A percentile compares a stretch with the other conserved stretches of the same genome.
Evolutionary conservation across 2,329 filamentous ascomycete genomes (phyloP).

Genomic region (Fusarium denticulatum): DNA sequence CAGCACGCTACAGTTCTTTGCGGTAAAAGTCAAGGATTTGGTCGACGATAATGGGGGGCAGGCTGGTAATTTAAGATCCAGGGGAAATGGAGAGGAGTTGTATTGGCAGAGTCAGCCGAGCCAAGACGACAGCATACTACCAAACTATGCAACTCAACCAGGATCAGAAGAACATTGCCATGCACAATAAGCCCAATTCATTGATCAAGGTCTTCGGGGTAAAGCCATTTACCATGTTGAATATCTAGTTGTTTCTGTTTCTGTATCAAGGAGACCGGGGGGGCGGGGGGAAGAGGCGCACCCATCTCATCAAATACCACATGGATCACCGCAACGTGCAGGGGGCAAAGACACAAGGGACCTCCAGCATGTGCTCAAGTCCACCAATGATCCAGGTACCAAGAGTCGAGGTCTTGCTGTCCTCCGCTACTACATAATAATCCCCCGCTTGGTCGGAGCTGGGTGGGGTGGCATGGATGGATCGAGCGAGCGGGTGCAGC

Average conservation of each 20-base stretch:
- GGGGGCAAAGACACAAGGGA: constrained; percentile 18
- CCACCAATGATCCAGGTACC: constrained; percentile 39
- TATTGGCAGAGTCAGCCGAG: not conserved
- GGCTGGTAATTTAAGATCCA: constrained; percentile 18
- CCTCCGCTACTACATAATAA: constrained; percentile 3
- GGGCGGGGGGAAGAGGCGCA: not conserved
- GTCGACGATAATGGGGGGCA: constrained; percentile 9
- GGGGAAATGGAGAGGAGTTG: not conserved
- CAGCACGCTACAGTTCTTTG: constrained; percentile 14
- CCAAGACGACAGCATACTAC: not conserved
- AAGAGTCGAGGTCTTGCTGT: constrained; percentile 10
- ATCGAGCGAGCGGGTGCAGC: constrained; percentile 22
- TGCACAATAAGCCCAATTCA: not conserved
- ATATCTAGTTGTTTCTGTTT: not conserved
- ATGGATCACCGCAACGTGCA: constrained; percentile 11
- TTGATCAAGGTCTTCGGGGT: not conserved
- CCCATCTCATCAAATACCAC: constrained; percentile 13
- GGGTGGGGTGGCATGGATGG: constrained; percentile 7
- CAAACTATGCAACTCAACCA: not conserved
- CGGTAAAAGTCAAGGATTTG: constrained; percentile 13
- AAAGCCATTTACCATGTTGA: not conserved
- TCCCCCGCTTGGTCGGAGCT: constrained; percentile 31
- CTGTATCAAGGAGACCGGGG: not conserved
- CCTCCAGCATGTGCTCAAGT: constrained; percentile 31
- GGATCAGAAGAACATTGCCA: not conserved